Evolutionary conservation across 768 basidiomycete genomes (phyloP).

Genomic region (Lentinula guzmanii): DNA sequence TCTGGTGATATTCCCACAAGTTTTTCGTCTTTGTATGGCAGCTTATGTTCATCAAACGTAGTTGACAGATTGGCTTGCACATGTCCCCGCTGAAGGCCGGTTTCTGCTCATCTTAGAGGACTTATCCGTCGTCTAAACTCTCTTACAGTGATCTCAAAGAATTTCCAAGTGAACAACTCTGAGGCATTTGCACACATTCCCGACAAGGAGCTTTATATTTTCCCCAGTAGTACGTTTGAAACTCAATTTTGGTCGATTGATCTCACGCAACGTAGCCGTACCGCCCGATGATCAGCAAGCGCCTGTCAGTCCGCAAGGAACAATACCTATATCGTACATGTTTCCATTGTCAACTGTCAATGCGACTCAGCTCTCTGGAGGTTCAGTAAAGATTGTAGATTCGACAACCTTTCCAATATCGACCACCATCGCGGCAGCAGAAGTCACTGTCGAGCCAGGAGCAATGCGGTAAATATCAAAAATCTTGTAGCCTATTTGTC

Average conservation of each 20-base stretch:
- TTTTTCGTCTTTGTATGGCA: not conserved
- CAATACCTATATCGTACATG: slow-evolving; percentile 37
- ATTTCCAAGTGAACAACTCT: slow-evolving; percentile 33
- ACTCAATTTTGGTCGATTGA: not conserved
- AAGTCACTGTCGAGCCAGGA: slow-evolving; percentile 53
- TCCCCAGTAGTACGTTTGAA: slow-evolving; percentile 33
- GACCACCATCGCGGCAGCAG: slow-evolving; percentile 48
- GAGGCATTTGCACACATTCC: slow-evolving; percentile 38
- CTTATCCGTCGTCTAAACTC: not conserved
- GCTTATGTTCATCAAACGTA: slow-evolving; percentile 11
- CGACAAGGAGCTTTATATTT: slow-evolving; percentile 43
- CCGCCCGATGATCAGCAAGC: slow-evolving; percentile 27
- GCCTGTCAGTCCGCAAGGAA: slow-evolving; percentile 37
- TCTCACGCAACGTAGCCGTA: slow-evolving; percentile 17
- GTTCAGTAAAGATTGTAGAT: slow-evolving; percentile 46
- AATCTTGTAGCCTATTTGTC: not conserved
- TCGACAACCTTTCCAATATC: slow-evolving; percentile 46
- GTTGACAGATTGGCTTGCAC: slow-evolving; percentile 51
- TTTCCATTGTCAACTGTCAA: slow-evolving; percentile 41
- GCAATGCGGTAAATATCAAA: slow-evolving; percentile 37
- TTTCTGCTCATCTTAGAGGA: not conserved
- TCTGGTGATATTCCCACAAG: slow-evolving; percentile 23
- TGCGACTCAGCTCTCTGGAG: slow-evolving; percentile 38
- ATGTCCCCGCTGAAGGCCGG: slow-evolving; percentile 43
- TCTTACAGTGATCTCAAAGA: slow-evolving; percentile 41